These are phyloP conservation scores for Trichosanthes cucumerina DNA, from an alignment of 306 rosid genomes.

Conservation along the genomic window DNA sequence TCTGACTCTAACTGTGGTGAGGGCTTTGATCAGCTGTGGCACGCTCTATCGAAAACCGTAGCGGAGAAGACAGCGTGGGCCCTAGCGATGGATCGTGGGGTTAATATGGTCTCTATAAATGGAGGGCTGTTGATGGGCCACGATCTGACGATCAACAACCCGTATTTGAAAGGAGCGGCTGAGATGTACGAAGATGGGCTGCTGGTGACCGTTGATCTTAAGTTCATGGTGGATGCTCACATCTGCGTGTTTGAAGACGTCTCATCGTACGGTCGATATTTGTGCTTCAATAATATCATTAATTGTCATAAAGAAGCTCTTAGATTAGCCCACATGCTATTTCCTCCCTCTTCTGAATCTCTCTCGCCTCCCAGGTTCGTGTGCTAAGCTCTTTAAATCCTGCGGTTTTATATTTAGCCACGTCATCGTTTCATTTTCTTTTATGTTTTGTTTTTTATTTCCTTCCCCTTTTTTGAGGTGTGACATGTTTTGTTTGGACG, in stretches of 20 bases:
- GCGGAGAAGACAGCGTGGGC: conserved; percentile 30
- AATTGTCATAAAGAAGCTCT: conserved; percentile 16
- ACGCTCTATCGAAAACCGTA: conserved; percentile 22
- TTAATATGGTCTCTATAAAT: conserved; percentile 26
- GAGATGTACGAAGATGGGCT: conserved; percentile 31
- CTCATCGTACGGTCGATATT: conserved; percentile 24
- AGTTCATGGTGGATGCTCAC: conserved; percentile 22
- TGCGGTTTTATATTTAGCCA: background rate
- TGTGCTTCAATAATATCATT: conserved; percentile 26
- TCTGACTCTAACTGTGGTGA: background rate
- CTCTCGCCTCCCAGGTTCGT: background rate
- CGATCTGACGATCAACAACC: conserved; percentile 16
- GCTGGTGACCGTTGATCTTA: conserved; percentile 26
- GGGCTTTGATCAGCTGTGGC: conserved; percentile 23
- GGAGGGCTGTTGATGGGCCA: conserved; percentile 24
- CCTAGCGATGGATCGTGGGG: conserved; percentile 29
- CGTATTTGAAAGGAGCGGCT: conserved; percentile 29
- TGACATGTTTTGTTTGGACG: too few relatives aligned
- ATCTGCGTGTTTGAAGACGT: conserved; percentile 23
- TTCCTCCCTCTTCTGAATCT: conserved; percentile 9
- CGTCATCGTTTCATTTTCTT: background rate
- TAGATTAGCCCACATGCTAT: conserved; percentile 16
- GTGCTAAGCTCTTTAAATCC: background rate
- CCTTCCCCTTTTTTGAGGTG: too few relatives aligned
- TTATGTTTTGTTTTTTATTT: too few relatives aligned